Conservation (phyloP, 495 filamentous ascomycete species). For the Parathielavia hyrcaniae region DNA sequence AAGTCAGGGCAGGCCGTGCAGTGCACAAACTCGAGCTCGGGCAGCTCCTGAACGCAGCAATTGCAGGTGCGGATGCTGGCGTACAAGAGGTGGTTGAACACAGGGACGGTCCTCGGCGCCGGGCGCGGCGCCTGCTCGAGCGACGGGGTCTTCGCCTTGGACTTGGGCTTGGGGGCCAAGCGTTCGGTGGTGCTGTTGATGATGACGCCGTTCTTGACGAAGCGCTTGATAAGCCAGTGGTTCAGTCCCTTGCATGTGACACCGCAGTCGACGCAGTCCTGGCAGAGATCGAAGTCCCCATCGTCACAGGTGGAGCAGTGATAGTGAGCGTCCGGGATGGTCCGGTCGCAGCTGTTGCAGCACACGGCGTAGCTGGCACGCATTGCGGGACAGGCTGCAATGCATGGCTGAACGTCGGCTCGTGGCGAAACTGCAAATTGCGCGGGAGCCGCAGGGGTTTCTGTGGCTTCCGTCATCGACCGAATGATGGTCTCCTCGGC, state of each 20-base stretch:
- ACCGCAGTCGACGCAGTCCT: slow-evolving; percentile 66
- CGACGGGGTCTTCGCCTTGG: slow-evolving; percentile 22
- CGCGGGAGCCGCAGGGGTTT: not conserved
- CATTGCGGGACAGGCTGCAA: slow-evolving; percentile 2
- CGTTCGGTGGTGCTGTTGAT: slow-evolving; percentile 79
- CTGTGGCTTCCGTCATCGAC: not conserved
- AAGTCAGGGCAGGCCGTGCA: slow-evolving; percentile 83
- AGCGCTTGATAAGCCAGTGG: slow-evolving; percentile 94
- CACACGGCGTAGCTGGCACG: slow-evolving; percentile 57
- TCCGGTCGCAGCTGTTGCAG: slow-evolving; percentile 81
- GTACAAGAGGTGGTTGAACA: slow-evolving; percentile 24
- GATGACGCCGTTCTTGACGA: slow-evolving; percentile 68
- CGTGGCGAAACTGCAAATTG: not conserved
- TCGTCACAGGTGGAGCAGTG: slow-evolving; percentile 90
- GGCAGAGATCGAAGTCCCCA: slow-evolving; percentile 93
- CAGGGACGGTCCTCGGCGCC: slow-evolving; percentile 22
- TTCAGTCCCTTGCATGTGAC: slow-evolving; percentile 65
- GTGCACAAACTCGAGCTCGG: slow-evolving; percentile 73
- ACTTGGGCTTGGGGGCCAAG: slow-evolving; percentile 55
- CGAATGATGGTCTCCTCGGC: not conserved
- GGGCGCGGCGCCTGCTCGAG: slow-evolving; percentile 16
- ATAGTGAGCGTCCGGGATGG: slow-evolving; percentile 76
- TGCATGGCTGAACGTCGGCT: not conserved
- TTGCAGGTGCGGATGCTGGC: slow-evolving; percentile 76
- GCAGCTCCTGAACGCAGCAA: slow-evolving; percentile 72